Conservation (phyloP, 768 basidiomycete genomes). For the Lyophyllum atratum region DNA sequence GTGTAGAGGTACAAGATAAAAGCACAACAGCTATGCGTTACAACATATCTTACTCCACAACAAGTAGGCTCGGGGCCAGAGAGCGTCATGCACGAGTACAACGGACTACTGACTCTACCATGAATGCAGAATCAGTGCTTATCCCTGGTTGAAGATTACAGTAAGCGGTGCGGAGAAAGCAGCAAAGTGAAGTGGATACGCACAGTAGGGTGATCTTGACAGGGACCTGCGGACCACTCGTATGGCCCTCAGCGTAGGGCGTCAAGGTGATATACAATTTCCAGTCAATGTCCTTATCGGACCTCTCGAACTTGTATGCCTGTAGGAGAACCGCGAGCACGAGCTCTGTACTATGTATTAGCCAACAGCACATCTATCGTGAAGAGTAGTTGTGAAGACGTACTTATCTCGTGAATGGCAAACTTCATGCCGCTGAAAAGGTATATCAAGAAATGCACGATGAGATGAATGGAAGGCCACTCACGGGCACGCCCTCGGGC, state of each 20-base stretch:
- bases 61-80: too few species aligned
- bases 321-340: conserved; percentile 24
- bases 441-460: neutral
- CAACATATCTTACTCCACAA: too few species aligned
- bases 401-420: conserved; percentile 39
- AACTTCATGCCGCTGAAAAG: conserved; percentile 35
- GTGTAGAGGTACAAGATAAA: too few species aligned
- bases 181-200: conserved; percentile 13
- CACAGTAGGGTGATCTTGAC: conserved; percentile 15
- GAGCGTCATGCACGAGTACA: too few species aligned
- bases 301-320: conserved; percentile 22
- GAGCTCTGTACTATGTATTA: conserved; percentile 17
- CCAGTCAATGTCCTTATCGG: conserved; percentile 25
- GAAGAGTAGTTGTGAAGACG: conserved; percentile 2
- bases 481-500: conserved; percentile 47
- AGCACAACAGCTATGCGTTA: too few species aligned
- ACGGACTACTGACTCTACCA: too few species aligned
- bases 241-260: conserved; percentile 21
- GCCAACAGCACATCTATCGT: neutral
- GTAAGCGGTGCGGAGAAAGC: too few species aligned
- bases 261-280: conserved; percentile 24
- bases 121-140: too few species aligned
- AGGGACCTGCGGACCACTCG: conserved; percentile 14
- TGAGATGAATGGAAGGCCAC: conserved; percentile 22
- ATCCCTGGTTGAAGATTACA: too few species aligned